phyloP scores from a whole-genome alignment of 2,329 filamentous ascomycete species.

The Fusarium protoensiforme region DNA sequence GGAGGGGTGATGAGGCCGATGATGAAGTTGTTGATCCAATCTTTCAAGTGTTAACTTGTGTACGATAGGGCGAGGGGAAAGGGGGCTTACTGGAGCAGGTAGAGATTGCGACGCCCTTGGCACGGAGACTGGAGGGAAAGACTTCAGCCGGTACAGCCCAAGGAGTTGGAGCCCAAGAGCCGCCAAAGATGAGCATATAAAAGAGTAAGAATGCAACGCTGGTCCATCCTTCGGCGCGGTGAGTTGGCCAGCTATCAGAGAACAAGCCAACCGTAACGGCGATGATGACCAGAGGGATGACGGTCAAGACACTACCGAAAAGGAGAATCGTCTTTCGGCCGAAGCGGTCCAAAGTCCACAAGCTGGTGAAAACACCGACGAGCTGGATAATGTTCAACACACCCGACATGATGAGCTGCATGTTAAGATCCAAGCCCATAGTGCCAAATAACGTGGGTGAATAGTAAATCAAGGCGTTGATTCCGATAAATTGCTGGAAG shows the following conservation, averaged over 20 bases:
- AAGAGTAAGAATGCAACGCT: conserved; percentile 52
- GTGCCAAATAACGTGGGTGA: conserved; percentile 67
- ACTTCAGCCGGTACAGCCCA: background rate
- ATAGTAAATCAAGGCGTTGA: conserved; percentile 55
- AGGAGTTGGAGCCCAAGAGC: conserved; percentile 64
- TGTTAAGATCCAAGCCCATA: conserved; percentile 58
- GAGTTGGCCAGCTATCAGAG: conserved; percentile 34
- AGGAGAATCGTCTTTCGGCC: conserved; percentile 41
- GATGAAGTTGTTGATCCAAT: background rate
- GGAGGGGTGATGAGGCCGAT: background rate
- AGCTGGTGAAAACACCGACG: conserved; percentile 53
- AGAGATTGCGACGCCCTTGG: background rate
- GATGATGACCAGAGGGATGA: background rate
- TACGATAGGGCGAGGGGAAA: too few species aligned
- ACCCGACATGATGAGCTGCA: conserved; percentile 46
- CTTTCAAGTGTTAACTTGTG: background rate
- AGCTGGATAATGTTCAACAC: conserved; percentile 45
- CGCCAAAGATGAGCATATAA: conserved; percentile 70
- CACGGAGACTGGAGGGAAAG: background rate
- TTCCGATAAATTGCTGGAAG: conserved; percentile 18
- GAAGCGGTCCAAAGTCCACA: conserved; percentile 54
- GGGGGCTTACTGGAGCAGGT: background rate
- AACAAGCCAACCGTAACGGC: background rate
- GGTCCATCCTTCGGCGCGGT: conserved; percentile 41
- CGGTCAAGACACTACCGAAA: background rate